Percentiles rank a stretch among this genome's conserved stretches.
Evolutionary conservation across 2,329 filamentous ascomycete species (phyloP).

Genomic region (Diaporthe nobilis): DNA sequence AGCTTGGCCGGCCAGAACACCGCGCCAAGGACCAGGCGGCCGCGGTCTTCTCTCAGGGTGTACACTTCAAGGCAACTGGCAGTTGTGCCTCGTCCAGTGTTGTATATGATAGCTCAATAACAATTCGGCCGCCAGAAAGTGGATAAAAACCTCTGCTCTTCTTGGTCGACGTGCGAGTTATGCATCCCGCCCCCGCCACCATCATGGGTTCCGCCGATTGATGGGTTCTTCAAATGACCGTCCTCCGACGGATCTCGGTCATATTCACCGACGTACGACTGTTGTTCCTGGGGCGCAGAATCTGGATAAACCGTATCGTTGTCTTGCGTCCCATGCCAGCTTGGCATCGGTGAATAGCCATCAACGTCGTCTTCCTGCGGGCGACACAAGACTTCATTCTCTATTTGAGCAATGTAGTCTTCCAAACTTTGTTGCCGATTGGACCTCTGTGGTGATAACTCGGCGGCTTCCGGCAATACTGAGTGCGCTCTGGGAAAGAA

Average conservation of each 20-base stretch:
- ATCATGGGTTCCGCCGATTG: not conserved
- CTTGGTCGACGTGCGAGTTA: constrained; percentile 22
- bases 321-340: not conserved
- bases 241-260: not conserved
- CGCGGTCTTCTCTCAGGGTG: not conserved
- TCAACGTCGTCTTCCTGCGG: not conserved
- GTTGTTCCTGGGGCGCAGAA: not conserved
- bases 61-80: not conserved
- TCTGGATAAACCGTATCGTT: too few species aligned
- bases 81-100: not conserved
- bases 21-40: not conserved
- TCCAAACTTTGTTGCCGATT: constrained; percentile 13
- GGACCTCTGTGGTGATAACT: not conserved
- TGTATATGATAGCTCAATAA: constrained; percentile 2
- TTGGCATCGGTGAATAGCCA: not conserved
- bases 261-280: not conserved
- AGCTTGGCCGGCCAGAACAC: not conserved
- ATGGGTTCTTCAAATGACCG: not conserved
- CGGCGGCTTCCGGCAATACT: not conserved
- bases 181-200: not conserved
- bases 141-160: constrained; percentile 38
- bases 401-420: constrained; percentile 37
- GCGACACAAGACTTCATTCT: constrained; percentile 2
- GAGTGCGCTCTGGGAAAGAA: not conserved
- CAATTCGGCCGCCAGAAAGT: constrained; percentile 37